Conservation (phyloP, 768 basidiomycete species). For the Plicaturopsis crispa region DNA sequence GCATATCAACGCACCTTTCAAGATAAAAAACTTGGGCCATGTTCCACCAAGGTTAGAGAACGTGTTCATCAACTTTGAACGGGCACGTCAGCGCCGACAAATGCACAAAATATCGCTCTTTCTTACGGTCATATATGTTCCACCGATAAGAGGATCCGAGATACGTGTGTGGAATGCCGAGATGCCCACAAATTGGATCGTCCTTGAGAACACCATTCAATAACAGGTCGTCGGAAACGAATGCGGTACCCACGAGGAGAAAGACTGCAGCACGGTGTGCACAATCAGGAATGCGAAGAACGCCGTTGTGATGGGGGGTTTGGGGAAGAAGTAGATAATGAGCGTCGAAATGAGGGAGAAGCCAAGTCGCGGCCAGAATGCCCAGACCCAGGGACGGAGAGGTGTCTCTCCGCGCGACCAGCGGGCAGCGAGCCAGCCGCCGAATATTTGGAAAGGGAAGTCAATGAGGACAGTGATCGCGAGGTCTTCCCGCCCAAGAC, state of each 20-base stretch:
- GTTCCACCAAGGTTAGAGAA: constrained; percentile 96
- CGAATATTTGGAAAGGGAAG: constrained; percentile 94
- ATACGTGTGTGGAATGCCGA: constrained; percentile 98
- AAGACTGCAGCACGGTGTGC: constrained; percentile 77
- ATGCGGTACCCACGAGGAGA: constrained; percentile 60
- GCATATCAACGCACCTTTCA: constrained; percentile 54
- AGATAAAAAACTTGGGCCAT: constrained; percentile 93
- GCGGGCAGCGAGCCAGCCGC: constrained; percentile 89
- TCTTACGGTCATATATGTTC: constrained; percentile 97
- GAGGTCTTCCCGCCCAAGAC: constrained; percentile 89
- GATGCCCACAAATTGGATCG: constrained; percentile 98
- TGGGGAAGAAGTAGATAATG: constrained; percentile 82
- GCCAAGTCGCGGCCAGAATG: constrained; percentile 81
- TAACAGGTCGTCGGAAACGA: too few species aligned
- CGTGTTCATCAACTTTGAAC: constrained; percentile 78
- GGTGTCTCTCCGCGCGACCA: constrained; percentile 82
- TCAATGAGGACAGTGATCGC: constrained; percentile 95
- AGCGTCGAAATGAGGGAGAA: constrained; percentile 69
- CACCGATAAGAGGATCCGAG: constrained; percentile 94
- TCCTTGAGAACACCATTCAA: too few species aligned
- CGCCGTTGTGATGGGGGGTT: constrained; percentile 56
- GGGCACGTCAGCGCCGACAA: constrained; percentile 5
- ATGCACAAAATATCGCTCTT: background rate
- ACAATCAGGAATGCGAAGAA: constrained; percentile 80
- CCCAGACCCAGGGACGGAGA: constrained; percentile 81